A percentile compares a stretch with the other conserved stretches of the same genome.
Conservation (phyloP, 2,329 filamentous ascomycete species). For the Paecilomyces variotii region DNA sequence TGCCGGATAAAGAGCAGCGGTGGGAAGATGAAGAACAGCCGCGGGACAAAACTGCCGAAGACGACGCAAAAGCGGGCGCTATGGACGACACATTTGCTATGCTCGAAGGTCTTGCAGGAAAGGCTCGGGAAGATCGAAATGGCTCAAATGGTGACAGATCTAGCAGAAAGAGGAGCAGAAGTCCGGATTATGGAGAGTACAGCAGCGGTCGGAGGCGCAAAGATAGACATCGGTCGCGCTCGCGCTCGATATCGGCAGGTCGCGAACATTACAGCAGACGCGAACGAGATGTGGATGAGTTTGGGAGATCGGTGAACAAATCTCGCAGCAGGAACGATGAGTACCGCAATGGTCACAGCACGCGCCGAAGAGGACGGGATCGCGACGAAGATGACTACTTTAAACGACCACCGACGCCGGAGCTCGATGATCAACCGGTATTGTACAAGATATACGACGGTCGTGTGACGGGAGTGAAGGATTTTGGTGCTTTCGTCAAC, state of each 20-base stretch:
- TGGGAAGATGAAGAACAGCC: conserved; percentile 45
- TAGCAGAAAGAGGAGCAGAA: conserved; percentile 48
- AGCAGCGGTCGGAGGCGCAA: conserved; percentile 39
- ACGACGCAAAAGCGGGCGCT: conserved; percentile 49
- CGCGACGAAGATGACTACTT: conserved; percentile 47
- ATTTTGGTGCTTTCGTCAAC: conserved; percentile 94
- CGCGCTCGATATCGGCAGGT: conserved; percentile 39
- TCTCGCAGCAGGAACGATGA: conserved; percentile 27
- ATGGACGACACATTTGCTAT: conserved; percentile 91
- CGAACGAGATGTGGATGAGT: conserved; percentile 52
- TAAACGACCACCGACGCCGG: conserved; percentile 57
- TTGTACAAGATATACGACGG: conserved; percentile 86
- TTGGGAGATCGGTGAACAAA: conserved; percentile 42
- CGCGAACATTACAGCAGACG: conserved; percentile 28
- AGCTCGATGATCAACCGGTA: conserved; percentile 73
- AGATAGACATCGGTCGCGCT: conserved; percentile 30
- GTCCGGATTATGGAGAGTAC: conserved; percentile 43
- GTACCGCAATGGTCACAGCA: conserved; percentile 38
- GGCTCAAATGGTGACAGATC: conserved; percentile 27
- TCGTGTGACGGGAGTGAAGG: conserved; percentile 82
- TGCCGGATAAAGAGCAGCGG: conserved; percentile 65
- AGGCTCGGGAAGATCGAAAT: conserved; percentile 39
- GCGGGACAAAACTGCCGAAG: conserved; percentile 23
- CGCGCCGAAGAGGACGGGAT: conserved; percentile 31
- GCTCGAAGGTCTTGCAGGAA: conserved; percentile 75